Percentiles rank a stretch among this genome's conserved stretches.
phyloP scores from a whole-genome alignment of 1,284 basidiomycete genomes.

The Ceratobasidium sp. region DNA sequence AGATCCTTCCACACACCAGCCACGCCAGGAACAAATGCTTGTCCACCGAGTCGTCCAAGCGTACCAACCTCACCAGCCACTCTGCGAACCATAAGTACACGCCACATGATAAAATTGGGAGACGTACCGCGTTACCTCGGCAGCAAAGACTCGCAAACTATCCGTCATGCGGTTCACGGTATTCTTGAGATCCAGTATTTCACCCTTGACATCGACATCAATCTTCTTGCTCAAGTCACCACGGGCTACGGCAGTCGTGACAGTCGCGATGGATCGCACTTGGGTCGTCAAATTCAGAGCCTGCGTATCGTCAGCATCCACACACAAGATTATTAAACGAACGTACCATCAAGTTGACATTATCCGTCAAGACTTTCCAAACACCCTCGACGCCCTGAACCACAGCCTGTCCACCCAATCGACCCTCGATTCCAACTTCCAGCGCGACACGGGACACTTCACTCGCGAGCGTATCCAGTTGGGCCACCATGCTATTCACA shows the following conservation, averaged over 20 bases:
- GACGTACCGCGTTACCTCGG: conserved; percentile 74
- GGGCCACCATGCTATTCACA: conserved; percentile 90
- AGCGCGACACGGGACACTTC: conserved; percentile 83
- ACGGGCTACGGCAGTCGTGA: conserved; percentile 87
- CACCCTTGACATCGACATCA: conserved; percentile 85
- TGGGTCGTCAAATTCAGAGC: conserved; percentile 93
- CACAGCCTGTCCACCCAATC: conserved; percentile 90
- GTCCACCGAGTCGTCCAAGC: conserved; percentile 86
- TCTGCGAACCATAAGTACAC: conserved; percentile 52
- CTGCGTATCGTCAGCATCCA: conserved; percentile 43
- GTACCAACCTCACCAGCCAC: conserved; percentile 92
- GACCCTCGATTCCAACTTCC: conserved; percentile 95
- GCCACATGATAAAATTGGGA: neutral
- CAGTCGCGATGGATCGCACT: conserved; percentile 86
- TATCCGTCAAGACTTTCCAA: conserved; percentile 74
- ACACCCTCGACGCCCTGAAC: conserved; percentile 89
- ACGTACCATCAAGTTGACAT: conserved; percentile 67
- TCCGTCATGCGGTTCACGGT: conserved; percentile 94
- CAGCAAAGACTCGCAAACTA: conserved; percentile 84
- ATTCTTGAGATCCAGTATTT: conserved; percentile 75
- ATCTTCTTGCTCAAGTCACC: conserved; percentile 92
- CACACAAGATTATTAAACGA: neutral
- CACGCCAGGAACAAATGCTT: conserved; percentile 87
- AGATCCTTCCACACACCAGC: conserved; percentile 98
- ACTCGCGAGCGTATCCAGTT: conserved; percentile 65